Evolutionary conservation across 2,329 filamentous ascomycete genomes (phyloP), one percentile per base, ranked within the genome.

Genomic region (Aureobasidium sp.): DNA sequence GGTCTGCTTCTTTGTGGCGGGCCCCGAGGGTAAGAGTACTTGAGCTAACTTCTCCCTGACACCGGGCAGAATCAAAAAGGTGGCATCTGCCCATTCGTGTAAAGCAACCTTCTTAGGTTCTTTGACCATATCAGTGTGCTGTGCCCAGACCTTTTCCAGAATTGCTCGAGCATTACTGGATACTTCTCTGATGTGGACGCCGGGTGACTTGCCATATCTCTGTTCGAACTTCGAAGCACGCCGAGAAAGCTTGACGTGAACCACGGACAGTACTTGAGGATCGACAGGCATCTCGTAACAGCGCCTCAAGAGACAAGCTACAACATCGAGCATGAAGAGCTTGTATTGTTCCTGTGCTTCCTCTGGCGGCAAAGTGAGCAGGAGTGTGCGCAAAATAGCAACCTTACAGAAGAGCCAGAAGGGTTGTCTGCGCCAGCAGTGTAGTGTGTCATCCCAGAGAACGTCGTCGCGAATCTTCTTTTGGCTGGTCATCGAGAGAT

Each of bases 331-430:
- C 78, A 1, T 80, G 66, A 56, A 44, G 0, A 8, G 12, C 13
- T 62, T 62, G 60, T 62, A 62, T 3, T 48, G 3, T 10, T 50
- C 2, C 1, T 7, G 32, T 12, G 51, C 60, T 12, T 50, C 23
- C 5, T 2, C 17, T 1, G 17, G 42, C 0, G 1, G 0, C 34
- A 17, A 68, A 26, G 1, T 34, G 74, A 64, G 29, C 73, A 76
- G 0, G 10, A 88, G 74, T 8, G 80, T 75, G 0, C 85, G 78
- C 53, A 85, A 79, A 1, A 83, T 67, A 0, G 78, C 76, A 1
- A 89, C 84, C 0, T 85, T 81, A 5, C 89, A 70, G 0, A 85
- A 73, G 0, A 90, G 78, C 81, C 85, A 90, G 56, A 82, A 78
- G 0, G 87, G 79, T 1, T 80, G 80, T 41, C 87, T 75, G 20